These are phyloP conservation scores for Myxozyma udenii DNA, from an alignment of 805 yeast species.

Conservation along the genomic window DNA sequence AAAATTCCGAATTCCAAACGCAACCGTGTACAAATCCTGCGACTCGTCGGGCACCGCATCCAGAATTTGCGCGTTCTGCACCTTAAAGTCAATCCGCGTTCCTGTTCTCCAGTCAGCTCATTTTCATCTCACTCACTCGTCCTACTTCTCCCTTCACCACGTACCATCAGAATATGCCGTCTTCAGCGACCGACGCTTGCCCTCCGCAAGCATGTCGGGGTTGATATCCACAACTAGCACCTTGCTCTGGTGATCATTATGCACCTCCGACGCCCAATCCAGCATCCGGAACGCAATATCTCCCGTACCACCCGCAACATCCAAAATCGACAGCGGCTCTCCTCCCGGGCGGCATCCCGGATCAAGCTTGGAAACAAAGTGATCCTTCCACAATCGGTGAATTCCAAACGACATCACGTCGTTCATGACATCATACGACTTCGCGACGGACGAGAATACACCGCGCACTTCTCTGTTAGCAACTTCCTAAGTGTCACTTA, in stretches of 20 bases:
- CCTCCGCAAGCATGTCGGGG: constrained; percentile 93
- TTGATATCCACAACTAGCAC: constrained; percentile 95
- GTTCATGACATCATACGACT: constrained; percentile 93
- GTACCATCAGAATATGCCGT: constrained; percentile 61
- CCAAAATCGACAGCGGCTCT: constrained; percentile 80
- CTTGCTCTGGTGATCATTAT: constrained; percentile 67
- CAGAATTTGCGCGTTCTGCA: constrained; percentile 88
- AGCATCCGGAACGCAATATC: constrained; percentile 94
- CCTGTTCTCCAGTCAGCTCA: constrained; percentile 27
- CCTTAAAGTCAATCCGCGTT: constrained; percentile 68
- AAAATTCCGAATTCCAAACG: constrained; percentile 95
- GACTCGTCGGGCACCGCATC: constrained; percentile 81
- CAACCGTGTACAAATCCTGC: constrained; percentile 92
- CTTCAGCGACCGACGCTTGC: constrained; percentile 66
- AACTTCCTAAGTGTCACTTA: not conserved
- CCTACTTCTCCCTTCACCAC: not conserved
- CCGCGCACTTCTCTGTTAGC: constrained; percentile 48
- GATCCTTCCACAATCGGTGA: constrained; percentile 92
- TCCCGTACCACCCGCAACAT: constrained; percentile 99
- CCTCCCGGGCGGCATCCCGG: constrained; percentile 91
- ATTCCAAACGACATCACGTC: constrained; percentile 97
- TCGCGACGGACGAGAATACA: constrained; percentile 92
- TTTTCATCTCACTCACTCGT: too few relatives aligned
- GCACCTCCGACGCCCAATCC: constrained; percentile 80
- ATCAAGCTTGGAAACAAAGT: constrained; percentile 80